Percentiles rank a stretch among this genome's conserved stretches.
Conservation (phyloP, 1,284 basidiomycete species). For the Phellinidium pouzarii region DNA sequence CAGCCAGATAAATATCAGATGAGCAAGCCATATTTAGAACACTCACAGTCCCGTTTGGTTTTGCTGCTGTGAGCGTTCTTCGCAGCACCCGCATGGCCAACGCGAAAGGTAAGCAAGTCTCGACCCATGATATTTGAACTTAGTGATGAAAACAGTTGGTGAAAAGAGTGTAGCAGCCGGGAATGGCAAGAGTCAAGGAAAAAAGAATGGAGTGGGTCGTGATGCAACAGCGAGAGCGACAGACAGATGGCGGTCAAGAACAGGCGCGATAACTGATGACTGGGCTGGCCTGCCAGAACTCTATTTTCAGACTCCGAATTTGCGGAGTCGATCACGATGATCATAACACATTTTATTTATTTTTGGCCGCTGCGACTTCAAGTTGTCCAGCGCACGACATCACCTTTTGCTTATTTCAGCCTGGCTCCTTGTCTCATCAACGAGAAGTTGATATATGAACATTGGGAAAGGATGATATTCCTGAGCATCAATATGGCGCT, state of each 20-base stretch:
- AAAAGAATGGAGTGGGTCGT: neutral
- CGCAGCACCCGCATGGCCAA: slow-evolving; percentile 11
- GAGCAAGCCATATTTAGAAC: neutral
- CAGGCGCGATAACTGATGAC: neutral
- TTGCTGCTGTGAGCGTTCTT: neutral
- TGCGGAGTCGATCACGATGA: too few relatives aligned
- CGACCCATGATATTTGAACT: neutral
- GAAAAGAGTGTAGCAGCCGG: slow-evolving; percentile 12
- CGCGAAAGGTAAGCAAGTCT: slow-evolving; percentile 8
- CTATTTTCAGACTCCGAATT: too few relatives aligned
- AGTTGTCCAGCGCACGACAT: too few relatives aligned
- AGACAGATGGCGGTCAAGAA: neutral
- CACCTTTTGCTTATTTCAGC: too few relatives aligned
- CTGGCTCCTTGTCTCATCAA: too few relatives aligned
- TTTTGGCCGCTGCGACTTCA: too few relatives aligned
- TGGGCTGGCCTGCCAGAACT: neutral
- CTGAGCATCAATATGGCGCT: too few relatives aligned
- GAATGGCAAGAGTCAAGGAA: slow-evolving; percentile 5
- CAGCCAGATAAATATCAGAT: too few relatives aligned
- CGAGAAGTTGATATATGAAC: too few relatives aligned
- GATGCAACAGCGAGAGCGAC: neutral
- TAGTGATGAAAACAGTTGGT: neutral
- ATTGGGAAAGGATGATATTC: too few relatives aligned
- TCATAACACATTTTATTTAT: too few relatives aligned
- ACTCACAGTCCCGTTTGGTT: slow-evolving; percentile 15